A percentile compares a stretch with the other conserved stretches of the same genome.
phyloP scores from a whole-genome alignment of 306 rosid genomes.

The Dalbergia oliveri region DNA sequence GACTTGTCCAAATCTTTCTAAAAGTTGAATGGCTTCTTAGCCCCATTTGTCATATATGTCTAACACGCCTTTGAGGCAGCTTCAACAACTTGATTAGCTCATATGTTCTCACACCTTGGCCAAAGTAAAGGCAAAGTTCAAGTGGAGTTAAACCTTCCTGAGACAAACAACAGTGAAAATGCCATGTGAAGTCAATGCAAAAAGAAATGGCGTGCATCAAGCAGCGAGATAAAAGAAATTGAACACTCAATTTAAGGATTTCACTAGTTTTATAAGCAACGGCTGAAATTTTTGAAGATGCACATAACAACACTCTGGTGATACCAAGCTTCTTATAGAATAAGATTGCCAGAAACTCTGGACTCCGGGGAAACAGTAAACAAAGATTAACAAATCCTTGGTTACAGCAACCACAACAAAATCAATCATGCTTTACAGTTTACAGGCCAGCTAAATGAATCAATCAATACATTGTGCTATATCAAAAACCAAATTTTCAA shows the following conservation, averaged over 20 bases:
- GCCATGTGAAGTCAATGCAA: conserved; percentile 6
- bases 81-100: conserved; percentile 88
- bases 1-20: conserved; percentile 5
- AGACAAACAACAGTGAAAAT: conserved; percentile 37
- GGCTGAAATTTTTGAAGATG: background rate
- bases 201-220: background rate
- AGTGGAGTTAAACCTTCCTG: conserved; percentile 92
- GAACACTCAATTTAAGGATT: background rate
- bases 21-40: conserved; percentile 19
- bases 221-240: conserved; percentile 5
- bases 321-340: background rate
- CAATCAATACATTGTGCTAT: background rate
- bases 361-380: background rate
- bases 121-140: conserved; percentile 83
- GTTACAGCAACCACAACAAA: background rate
- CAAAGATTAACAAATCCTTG: background rate
- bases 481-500: background rate
- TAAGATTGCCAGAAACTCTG: background rate
- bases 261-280: background rate
- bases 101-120: conserved; percentile 68
- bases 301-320: background rate
- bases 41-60: background rate
- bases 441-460: background rate
- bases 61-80: conserved; percentile 56
- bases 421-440: background rate